Evolutionary conservation across 805 yeast species (phyloP).

Genomic region (Candida patagonica): DNA sequence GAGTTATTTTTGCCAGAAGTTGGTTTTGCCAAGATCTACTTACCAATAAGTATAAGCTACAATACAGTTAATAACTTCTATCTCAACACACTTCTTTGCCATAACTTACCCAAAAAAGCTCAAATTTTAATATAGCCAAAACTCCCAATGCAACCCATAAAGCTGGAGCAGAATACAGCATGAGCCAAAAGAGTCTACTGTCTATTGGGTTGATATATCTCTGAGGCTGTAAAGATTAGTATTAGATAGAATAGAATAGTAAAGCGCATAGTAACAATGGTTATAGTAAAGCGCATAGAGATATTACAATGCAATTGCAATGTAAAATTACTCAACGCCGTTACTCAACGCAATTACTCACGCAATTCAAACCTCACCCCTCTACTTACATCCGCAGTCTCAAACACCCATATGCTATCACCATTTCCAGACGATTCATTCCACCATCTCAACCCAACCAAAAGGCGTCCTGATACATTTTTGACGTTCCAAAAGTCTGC

Average conservation of each 20-base stretch:
- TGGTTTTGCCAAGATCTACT: no score
- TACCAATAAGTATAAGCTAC: constrained; percentile 29
- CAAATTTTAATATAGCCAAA: constrained; percentile 68
- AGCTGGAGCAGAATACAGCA: constrained; percentile 65
- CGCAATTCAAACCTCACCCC: no score
- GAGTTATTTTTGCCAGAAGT: no score
- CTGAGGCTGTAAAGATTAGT: constrained; percentile 27
- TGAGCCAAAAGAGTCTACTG: constrained; percentile 78
- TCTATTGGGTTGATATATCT: constrained; percentile 79
- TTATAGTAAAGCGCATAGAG: no score
- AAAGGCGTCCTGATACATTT: constrained; percentile 78
- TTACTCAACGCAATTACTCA: no score
- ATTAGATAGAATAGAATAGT: no score
- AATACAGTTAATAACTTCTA: constrained; percentile 3
- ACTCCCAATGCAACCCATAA: constrained; percentile 69
- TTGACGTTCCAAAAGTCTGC: constrained; percentile 93
- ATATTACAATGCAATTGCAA: no score
- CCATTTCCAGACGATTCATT: constrained; percentile 65
- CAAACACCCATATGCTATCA: constrained; percentile 78
- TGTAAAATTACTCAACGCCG: no score
- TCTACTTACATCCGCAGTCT: constrained; percentile 58
- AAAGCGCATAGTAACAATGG: no score
- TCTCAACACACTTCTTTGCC: no score
- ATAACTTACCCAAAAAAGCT: constrained; percentile 50
- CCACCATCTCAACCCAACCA: constrained; percentile 95